These are phyloP conservation scores for Penicillium paxilli DNA, from an alignment of 495 filamentous ascomycete species.

Conservation along the genomic window DNA sequence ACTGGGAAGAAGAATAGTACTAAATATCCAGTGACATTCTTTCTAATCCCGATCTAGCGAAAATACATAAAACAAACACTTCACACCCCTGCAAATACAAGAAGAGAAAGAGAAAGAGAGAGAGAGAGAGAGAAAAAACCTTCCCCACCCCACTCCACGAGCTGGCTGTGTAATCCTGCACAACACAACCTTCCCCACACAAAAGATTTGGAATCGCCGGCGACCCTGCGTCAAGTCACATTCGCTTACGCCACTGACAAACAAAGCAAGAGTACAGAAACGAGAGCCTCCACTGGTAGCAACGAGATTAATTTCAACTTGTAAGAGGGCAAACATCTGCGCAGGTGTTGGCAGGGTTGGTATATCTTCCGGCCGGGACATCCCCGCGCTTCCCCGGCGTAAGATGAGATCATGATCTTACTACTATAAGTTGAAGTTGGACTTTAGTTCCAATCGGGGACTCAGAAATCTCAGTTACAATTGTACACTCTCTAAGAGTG, in stretches of 20 bases:
- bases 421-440: not conserved
- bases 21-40: too few species aligned
- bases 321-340: not conserved
- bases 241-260: not conserved
- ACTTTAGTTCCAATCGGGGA: not conserved
- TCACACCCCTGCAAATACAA: too few species aligned
- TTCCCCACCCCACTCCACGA: not conserved
- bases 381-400: not conserved
- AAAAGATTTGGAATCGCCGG: slow-evolving; percentile 3
- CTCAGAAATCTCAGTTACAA: too few species aligned
- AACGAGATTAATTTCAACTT: not conserved
- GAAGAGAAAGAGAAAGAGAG: not conserved
- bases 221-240: not conserved
- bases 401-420: not conserved
- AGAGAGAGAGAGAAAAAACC: not conserved
- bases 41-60: too few species aligned
- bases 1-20: too few species aligned
- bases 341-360: not conserved
- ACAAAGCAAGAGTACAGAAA: not conserved
- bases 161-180: slow-evolving; percentile 12
- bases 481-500: too few species aligned
- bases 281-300: not conserved
- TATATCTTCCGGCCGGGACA: not conserved
- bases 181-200: slow-evolving; percentile 4
- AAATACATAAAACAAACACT: too few species aligned